Percentiles rank a stretch among this genome's conserved stretches.
Conservation (phyloP, 1,284 basidiomycete species). For the Cutaneotrichosporon sp. region DNA sequence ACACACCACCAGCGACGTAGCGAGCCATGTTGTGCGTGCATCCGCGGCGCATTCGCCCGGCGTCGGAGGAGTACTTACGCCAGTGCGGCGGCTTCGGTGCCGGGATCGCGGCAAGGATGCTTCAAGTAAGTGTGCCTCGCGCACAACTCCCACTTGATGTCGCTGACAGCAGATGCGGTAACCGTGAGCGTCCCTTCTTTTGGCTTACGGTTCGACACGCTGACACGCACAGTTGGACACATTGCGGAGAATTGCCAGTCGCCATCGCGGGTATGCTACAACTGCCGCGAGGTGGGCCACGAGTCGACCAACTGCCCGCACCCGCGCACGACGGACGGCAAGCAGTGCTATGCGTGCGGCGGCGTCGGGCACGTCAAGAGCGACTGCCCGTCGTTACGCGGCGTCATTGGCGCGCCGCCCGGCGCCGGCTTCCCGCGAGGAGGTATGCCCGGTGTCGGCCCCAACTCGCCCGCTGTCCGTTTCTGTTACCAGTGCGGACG, state of each 20-base stretch:
- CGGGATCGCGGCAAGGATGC: slow-evolving; percentile 45
- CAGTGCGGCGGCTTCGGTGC: slow-evolving; percentile 35
- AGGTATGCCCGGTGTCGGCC: not conserved
- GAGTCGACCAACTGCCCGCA: slow-evolving; percentile 81
- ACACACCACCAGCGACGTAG: not conserved
- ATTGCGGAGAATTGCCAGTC: slow-evolving; percentile 84
- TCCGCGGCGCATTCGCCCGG: not conserved
- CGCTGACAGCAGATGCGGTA: slow-evolving; percentile 30
- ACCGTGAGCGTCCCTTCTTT: slow-evolving; percentile 25
- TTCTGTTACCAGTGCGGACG: slow-evolving; percentile 59
- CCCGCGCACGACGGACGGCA: slow-evolving; percentile 67
- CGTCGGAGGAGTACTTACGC: slow-evolving; percentile 1
- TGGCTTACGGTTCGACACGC: not conserved
- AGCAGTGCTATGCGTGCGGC: slow-evolving; percentile 74
- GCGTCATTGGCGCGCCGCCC: slow-evolving; percentile 47
- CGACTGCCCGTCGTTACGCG: slow-evolving; percentile 76
- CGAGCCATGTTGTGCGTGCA: slow-evolving; percentile 6
- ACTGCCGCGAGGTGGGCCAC: slow-evolving; percentile 83
- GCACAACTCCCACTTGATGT: not conserved
- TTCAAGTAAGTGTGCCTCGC: slow-evolving; percentile 36
- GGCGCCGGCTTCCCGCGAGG: too few relatives aligned
- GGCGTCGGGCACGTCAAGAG: slow-evolving; percentile 61
- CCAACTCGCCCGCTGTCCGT: too few relatives aligned
- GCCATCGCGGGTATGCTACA: slow-evolving; percentile 82
- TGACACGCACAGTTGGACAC: slow-evolving; percentile 64